Evolutionary conservation across 805 yeast species (phyloP).

Genomic region (Barnettozyma sp.): DNA sequence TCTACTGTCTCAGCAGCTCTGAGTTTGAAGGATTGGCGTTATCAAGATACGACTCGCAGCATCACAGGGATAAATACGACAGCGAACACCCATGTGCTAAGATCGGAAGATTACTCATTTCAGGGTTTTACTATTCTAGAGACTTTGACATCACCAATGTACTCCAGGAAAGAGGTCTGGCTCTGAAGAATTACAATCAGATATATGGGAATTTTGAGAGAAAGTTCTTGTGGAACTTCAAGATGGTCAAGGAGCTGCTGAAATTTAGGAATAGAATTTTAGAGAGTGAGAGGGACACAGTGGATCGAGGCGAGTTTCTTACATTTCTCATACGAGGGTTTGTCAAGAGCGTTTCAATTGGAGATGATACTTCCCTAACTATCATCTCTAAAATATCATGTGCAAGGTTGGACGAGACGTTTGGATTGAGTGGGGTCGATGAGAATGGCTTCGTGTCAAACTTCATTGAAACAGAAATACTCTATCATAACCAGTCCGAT

Average conservation of each 20-base stretch:
- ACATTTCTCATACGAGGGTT: conserved; percentile 88
- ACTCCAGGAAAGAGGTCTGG: conserved; percentile 63
- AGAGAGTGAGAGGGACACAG: conserved; percentile 42
- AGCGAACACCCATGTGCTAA: conserved; percentile 75
- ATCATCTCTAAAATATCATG: conserved; percentile 86
- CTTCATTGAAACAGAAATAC: conserved; percentile 83
- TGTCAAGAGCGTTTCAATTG: conserved; percentile 57
- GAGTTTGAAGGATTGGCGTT: conserved; percentile 37
- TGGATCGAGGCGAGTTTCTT: conserved; percentile 66
- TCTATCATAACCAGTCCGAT: conserved; percentile 44
- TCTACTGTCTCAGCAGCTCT: conserved; percentile 55
- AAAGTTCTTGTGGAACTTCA: conserved; percentile 87
- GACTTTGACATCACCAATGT: conserved; percentile 84
- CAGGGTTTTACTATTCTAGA: conserved; percentile 86
- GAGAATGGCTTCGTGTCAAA: conserved; percentile 91
- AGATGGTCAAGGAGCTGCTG: conserved; percentile 72
- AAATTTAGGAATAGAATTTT: conserved; percentile 65
- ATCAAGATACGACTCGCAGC: conserved; percentile 19
- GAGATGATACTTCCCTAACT: conserved; percentile 43
- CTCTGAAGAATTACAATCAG: conserved; percentile 28
- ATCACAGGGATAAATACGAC: conserved; percentile 27
- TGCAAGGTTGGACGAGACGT: conserved; percentile 74
- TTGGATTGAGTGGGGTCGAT: conserved; percentile 82
- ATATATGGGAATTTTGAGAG: conserved; percentile 50
- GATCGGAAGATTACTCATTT: conserved; percentile 62